Evolutionary conservation across 441 rosid species (phyloP), one percentile per base, ranked within the genome.

Genomic region (Erodium chrysanthum): DNA sequence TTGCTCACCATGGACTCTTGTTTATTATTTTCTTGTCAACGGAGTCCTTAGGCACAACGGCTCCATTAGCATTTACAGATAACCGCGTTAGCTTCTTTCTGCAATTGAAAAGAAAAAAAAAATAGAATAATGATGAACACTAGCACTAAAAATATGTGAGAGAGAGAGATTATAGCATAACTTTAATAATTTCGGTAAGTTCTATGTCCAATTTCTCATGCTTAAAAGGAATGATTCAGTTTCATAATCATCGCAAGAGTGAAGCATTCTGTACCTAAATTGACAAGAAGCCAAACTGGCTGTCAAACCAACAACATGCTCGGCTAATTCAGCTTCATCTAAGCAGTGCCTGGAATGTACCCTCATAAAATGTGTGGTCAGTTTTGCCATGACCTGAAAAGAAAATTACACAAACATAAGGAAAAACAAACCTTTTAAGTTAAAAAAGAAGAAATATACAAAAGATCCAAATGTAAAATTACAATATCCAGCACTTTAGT

Each of bases 261-360:
- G 4, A 59, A 72, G 35, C 21, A 48, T 54, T 67, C 52, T 17
- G 37, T 56, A 91, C 97, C 97, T 86, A 71, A 84, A 91, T 11
- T 80, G 96, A 77, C 97, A 90, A 77, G 97, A 81, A 56, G 97
- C 99, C 42, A 95, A 77, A 80, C 90, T 91, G 73, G 81, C 80
- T 37, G 97, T 91, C 82, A 94, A 80, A 71, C 96, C 90, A 74
- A 84, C 91, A 71, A 88, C 71, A 76, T 95, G 97, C 73, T 88
- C 97, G 71, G 97, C 97, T 29, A 91, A 76, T 75, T 95, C 99
- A 78, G 96, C 92, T 85, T 91, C 97, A 77, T 95, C 97, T 71
- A 76, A 75, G 77, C 97, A 91, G 23, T 84, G 96, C 82, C 97
- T 84, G 29, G 89, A 81, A 83, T 87, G 96, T 65, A 89, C 92